Evolutionary conservation across 371 early-diverging fungal genomes (phyloP), one percentile per base, ranked within the genome.

Genomic region (Actinomucor elegans): DNA sequence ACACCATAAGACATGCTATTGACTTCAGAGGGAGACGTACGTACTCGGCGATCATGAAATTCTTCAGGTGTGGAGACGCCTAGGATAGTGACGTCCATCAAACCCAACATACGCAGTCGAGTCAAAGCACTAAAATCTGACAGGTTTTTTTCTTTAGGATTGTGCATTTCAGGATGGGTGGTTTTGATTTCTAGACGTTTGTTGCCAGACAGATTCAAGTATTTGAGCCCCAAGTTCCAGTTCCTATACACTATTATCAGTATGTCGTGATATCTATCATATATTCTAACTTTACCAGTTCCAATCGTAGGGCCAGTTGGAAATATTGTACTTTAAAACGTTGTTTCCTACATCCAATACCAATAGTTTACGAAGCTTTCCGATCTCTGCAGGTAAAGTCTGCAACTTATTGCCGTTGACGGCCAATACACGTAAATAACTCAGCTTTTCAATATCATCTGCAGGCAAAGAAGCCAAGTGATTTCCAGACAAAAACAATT

Each of bases 251-350:
- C n/a, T 9, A 23, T 24, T 34, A 5, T 4, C 2, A 4, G 32
- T 32, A 32, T 24, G 21, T 20, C 4, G 12, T 41, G 3, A n/a
- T 23, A 9, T 31, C 29, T 21, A 15, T 10, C 9, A 31, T 23
- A 20, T 14, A 33, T 8, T 8, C 2, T 17, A 17, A 5, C 34
- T 73, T 55, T 77, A 85, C 93, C 94, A 95, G 66, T 96, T 94
- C 95, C 95, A 96, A 59, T 95, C 95, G 62, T 93, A 94, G 0
- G 93, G 94, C 94, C 94, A 94, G 61, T 96, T 96, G 21, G 90
- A 80, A 33, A 94, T 90, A 54, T 96, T 96, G 69, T 94, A 96
- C 69, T 92, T 91, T 28, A 96, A 73, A 28, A 84, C 75, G 56
- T 96, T 94, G 67, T 87, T 86, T 26, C 94, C 92, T 4, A 93